These are phyloP conservation scores for Verticillium zaregamsianum DNA, from an alignment of 2,329 filamentous ascomycete species.

Conservation along the genomic window DNA sequence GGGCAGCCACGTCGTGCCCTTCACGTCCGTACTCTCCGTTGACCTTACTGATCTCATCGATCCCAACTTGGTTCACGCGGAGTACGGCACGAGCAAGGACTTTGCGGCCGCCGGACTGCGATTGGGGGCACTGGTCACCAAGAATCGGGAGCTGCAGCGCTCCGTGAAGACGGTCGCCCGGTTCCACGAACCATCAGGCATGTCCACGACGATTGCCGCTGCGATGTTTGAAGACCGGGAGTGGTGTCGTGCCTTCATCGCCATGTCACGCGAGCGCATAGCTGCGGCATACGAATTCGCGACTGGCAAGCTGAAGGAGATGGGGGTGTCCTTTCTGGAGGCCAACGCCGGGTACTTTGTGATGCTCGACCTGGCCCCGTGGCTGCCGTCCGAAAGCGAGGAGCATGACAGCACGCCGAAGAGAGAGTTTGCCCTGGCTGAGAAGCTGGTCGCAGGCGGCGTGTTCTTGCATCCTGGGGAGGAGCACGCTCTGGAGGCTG, in stretches of 20 bases:
- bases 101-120: slow-evolving; percentile 51
- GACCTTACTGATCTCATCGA: slow-evolving; percentile 39
- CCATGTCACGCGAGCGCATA: slow-evolving; percentile 31
- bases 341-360: slow-evolving; percentile 57
- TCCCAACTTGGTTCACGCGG: slow-evolving; percentile 42
- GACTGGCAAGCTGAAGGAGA: slow-evolving; percentile 28
- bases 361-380: slow-evolving; percentile 46
- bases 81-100: slow-evolving; percentile 42
- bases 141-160: slow-evolving; percentile 22
- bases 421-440: slow-evolving; percentile 38
- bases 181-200: slow-evolving; percentile 43
- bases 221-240: slow-evolving; percentile 40
- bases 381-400: slow-evolving; percentile 22
- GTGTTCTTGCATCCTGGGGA: slow-evolving; percentile 47
- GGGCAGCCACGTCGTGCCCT: slow-evolving; percentile 22
- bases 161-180: slow-evolving; percentile 34
- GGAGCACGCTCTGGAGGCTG: slow-evolving; percentile 38
- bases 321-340: slow-evolving; percentile 40
- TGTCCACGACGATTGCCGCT: slow-evolving; percentile 35
- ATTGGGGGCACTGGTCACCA: slow-evolving; percentile 42
- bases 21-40: slow-evolving; percentile 46
- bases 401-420: slow-evolving; percentile 22
- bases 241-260: slow-evolving; percentile 41
- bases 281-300: slow-evolving; percentile 34
- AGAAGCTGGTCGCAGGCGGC: slow-evolving; percentile 37